These are phyloP conservation scores for Flaveria linearis DNA, from an alignment of 129 eudicot species.

Conservation along the genomic window DNA sequence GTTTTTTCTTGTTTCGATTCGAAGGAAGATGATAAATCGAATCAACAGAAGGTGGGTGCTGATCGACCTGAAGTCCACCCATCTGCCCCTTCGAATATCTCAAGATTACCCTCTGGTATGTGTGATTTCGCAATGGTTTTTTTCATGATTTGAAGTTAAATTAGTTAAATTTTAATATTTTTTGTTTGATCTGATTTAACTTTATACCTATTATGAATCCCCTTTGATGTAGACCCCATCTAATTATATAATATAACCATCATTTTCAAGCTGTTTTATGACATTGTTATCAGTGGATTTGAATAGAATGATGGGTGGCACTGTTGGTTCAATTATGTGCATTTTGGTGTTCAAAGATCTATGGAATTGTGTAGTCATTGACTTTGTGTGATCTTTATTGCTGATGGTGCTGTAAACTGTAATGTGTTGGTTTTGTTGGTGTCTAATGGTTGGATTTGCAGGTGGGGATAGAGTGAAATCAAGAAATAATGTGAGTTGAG, in stretches of 20 bases:
- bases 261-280: conserved; percentile 12
- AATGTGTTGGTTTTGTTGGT: background rate
- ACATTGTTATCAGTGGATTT: background rate
- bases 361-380: too few species aligned
- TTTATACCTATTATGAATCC: background rate
- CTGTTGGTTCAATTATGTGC: background rate
- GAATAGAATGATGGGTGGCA: conserved; percentile 8
- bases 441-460: conserved; percentile 25
- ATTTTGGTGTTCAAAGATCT: too few species aligned
- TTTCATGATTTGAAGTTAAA: background rate
- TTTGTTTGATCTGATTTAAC: conserved; percentile 53
- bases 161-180: too few species aligned
- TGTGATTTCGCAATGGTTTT: too few species aligned
- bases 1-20: conserved; percentile 96
- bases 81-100: conserved; percentile 57
- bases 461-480: conserved; percentile 75
- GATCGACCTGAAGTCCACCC: conserved; percentile 54
- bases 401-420: too few species aligned
- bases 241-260: conserved; percentile 9
- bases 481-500: conserved; percentile 60
- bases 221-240: conserved; percentile 37
- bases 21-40: conserved; percentile 60
- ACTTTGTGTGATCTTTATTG: too few species aligned
- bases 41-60: conserved; percentile 50
- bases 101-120: conserved; percentile 84